phyloP scores from a whole-genome alignment of 345 rosid genomes.

The Arabis hirsuta region DNA sequence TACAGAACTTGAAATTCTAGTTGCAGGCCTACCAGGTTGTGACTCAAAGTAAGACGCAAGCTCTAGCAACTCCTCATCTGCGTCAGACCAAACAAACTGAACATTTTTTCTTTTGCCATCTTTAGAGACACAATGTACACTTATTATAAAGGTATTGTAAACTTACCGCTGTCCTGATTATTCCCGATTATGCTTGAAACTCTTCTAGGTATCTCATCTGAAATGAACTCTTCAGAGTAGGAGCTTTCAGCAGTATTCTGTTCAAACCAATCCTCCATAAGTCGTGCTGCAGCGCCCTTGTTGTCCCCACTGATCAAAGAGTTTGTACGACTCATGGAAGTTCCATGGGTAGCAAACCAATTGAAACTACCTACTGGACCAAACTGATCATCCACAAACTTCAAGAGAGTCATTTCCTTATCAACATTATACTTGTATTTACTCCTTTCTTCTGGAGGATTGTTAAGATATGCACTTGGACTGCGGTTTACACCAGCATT shows the following conservation, averaged over 20 bases:
- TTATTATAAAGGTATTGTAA: not conserved
- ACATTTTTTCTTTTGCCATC: constrained; percentile 16
- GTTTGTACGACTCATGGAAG: constrained; percentile 98
- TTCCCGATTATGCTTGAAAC: constrained; percentile 67
- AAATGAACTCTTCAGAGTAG: constrained; percentile 44
- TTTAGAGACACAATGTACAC: constrained; percentile 4
- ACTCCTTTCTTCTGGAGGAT: constrained; percentile 74
- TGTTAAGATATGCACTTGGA: constrained; percentile 96
- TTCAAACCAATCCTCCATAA: constrained; percentile 97
- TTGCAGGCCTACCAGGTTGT: constrained; percentile 70
- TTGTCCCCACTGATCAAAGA: constrained; percentile 97
- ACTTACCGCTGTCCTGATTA: constrained; percentile 61
- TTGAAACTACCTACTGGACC: constrained; percentile 97
- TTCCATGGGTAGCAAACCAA: constrained; percentile 99
- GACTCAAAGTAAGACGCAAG: constrained; percentile 89
- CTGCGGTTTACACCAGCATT: constrained; percentile 97
- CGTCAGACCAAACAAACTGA: constrained; percentile 32
- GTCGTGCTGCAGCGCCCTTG: constrained; percentile 95
- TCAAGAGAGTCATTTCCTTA: constrained; percentile 94
- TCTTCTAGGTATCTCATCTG: constrained; percentile 67
- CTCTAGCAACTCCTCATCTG: constrained; percentile 85
- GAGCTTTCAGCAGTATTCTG: constrained; percentile 48
- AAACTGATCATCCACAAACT: constrained; percentile 90
- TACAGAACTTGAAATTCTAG: constrained; percentile 65
- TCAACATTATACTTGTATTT: constrained; percentile 83